Percentiles rank a stretch among this genome's conserved stretches.
These are phyloP conservation scores for Solanum ossicruentum DNA, from an alignment of 257 asterid genomes.

Conservation along the genomic window DNA sequence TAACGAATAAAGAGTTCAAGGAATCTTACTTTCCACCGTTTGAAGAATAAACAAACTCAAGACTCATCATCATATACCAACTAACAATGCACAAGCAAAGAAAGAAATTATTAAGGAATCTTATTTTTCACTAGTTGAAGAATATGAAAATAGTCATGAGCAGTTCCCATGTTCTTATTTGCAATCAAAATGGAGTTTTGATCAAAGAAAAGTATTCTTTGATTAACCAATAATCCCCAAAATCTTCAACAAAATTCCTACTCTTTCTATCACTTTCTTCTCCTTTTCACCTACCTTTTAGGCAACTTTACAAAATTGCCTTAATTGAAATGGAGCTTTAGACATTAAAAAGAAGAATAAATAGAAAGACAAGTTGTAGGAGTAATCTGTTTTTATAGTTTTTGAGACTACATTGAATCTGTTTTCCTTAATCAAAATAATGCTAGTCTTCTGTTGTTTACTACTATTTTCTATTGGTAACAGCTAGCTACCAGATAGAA, in stretches of 20 bases:
- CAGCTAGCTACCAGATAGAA: too few species aligned
- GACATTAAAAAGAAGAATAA: too few species aligned
- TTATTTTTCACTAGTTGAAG: constrained; percentile 35
- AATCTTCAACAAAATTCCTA: not conserved
- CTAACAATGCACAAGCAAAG: not conserved
- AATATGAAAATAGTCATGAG: constrained; percentile 9
- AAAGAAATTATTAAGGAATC: not conserved
- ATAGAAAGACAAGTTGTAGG: too few species aligned
- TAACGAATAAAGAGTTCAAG: not conserved
- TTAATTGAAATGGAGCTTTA: too few species aligned
- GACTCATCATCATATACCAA: not conserved
- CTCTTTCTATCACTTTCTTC: too few species aligned
- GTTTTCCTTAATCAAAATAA: too few species aligned
- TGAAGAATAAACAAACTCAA: constrained; percentile 5
- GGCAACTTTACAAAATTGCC: too few species aligned
- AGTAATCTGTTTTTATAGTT: too few species aligned
- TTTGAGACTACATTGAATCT: too few species aligned
- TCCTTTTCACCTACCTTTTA: too few species aligned
- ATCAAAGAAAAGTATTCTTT: not conserved
- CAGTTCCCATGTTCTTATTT: constrained; percentile 22
- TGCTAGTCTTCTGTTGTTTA: too few species aligned
- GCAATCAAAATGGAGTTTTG: not conserved
- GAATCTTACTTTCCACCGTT: constrained; percentile 30
- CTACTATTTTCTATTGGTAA: too few species aligned
- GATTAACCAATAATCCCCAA: not conserved